Evolutionary conservation across 2,329 filamentous ascomycete genomes (phyloP).

Genomic region (Anthostomella pinea): DNA sequence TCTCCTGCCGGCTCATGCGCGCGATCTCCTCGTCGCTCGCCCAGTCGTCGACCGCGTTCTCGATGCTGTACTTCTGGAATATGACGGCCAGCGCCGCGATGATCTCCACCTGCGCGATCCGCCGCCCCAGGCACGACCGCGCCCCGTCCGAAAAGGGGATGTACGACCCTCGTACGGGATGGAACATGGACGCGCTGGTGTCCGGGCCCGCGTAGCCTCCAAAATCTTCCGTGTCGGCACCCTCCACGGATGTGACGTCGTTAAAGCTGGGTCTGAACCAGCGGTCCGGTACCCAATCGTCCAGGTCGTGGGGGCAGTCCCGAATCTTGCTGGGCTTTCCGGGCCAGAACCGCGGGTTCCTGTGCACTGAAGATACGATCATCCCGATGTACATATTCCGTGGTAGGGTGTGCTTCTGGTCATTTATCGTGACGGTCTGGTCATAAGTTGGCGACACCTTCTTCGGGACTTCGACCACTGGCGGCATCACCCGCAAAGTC

Average conservation of each 20-base stretch:
- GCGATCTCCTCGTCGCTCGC: slow-evolving; percentile 51
- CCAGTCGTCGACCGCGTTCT: slow-evolving; percentile 64
- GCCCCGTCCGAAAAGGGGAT: slow-evolving; percentile 58
- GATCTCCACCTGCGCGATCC: slow-evolving; percentile 59
- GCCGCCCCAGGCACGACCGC: slow-evolving; percentile 54
- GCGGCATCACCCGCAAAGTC: slow-evolving; percentile 68
- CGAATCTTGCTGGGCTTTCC: slow-evolving; percentile 38
- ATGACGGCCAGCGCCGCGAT: slow-evolving; percentile 53
- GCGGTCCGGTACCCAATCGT: slow-evolving; percentile 58
- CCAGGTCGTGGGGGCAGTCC: slow-evolving; percentile 38
- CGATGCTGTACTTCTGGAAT: slow-evolving; percentile 60
- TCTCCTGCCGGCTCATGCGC: slow-evolving; percentile 43
- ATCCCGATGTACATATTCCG: slow-evolving; percentile 54
- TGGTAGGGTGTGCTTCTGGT: slow-evolving; percentile 43
- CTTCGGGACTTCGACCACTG: slow-evolving; percentile 72
- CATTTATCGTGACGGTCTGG: slow-evolving; percentile 59
- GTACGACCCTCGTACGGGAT: slow-evolving; percentile 53
- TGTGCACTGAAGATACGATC: slow-evolving; percentile 54
- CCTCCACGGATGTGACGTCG: slow-evolving; percentile 28
- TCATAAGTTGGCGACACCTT: slow-evolving; percentile 45
- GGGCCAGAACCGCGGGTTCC: slow-evolving; percentile 74
- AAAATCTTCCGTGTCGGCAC: slow-evolving; percentile 47
- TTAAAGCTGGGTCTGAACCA: slow-evolving; percentile 44
- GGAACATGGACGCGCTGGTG: slow-evolving; percentile 59
- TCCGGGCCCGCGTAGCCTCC: slow-evolving; percentile 57